These are phyloP conservation scores for Tylopilus rubrobrunneus DNA, from an alignment of 768 basidiomycete genomes.

Conservation along the genomic window DNA sequence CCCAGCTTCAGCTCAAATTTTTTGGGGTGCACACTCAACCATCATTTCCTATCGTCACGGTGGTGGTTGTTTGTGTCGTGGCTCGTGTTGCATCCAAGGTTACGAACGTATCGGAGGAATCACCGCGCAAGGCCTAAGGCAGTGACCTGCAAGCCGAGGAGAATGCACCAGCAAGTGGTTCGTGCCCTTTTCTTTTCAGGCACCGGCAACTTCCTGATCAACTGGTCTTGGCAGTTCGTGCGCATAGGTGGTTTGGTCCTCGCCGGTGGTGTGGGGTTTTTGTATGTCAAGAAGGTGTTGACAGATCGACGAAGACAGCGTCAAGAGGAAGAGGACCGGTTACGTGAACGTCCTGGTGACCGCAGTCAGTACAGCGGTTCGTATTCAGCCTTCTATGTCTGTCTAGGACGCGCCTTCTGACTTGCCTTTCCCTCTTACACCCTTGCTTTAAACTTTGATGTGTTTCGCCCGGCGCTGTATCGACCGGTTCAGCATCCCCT, in stretches of 20 bases:
- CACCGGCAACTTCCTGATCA: background rate
- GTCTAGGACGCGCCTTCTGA: conserved; percentile 9
- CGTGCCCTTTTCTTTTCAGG: background rate
- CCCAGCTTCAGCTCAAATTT: conserved; percentile 13
- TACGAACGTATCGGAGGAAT: background rate
- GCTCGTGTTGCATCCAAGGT: background rate
- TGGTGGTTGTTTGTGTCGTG: background rate
- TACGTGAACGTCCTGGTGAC: conserved; percentile 6
- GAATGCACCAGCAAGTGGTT: conserved; percentile 19
- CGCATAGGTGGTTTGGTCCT: conserved; percentile 28
- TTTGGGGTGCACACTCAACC: conserved; percentile 5
- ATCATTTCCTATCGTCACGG: background rate
- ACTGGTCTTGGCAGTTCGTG: conserved; percentile 12
- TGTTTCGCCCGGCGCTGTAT: background rate
- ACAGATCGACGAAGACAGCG: conserved; percentile 22
- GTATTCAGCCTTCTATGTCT: background rate
- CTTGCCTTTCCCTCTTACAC: background rate
- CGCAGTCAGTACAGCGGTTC: background rate
- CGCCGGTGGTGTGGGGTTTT: conserved; percentile 27
- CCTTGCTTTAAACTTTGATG: background rate
- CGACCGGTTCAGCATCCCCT: background rate
- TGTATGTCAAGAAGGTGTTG: conserved; percentile 30
- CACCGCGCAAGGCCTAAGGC: background rate
- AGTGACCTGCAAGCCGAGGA: background rate
- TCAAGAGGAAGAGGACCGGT: conserved; percentile 16